Base-by-base conservation (phyloP, 2,329 filamentous ascomycete genomes). In the Botryotinia calthae region DNA sequence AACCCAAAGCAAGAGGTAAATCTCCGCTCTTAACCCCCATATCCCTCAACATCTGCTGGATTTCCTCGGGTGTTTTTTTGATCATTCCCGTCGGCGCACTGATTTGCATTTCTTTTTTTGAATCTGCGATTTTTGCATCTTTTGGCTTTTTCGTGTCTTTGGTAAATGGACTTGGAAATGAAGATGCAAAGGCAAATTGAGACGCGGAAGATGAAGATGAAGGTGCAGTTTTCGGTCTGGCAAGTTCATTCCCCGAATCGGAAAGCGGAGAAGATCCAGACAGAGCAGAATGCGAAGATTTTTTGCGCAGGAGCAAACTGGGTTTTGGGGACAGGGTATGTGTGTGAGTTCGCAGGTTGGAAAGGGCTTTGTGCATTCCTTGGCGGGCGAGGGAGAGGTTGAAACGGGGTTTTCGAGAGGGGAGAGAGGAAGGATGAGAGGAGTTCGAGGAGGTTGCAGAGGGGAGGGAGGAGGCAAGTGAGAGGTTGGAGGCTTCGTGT, bases 281-380 rank as follows among this genome's bases (percentile, higher is more conserved):
- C 3, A 63, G 61, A 0, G 44, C n/a, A 0, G 48, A 16, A 0
- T 22, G 3, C 0, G 46, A 28, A 20, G 4, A 1, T 12, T 58
- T 63, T 22, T 63, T 68, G 10, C 34, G 48, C 0, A 56, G 20
- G 1, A 22, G 12, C 5, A 22, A 56, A 8, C 6, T n/a, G 18
- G 25, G 25, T 22, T 14, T 56, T 1, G 14, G 25, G 14, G 14
- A 51, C 20, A 28, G 51, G 1, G n/a, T 28, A 0, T 28, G n/a
- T 4, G 59, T 37, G 25, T 62, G 59, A 0, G 37, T 54, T 0
- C 34, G 48, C 5, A 68, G 54, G 20, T 10, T 68, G 20, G 65
- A 56, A 25, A 68, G 14, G 0, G 48, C 48, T 25, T 68, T 68
- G 14, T 68, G 48, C 65, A 68, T 58, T 14, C 48, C 34, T 4